phyloP scores from a whole-genome alignment of 2,329 filamentous ascomycete genomes.

The Hypoxylon sp. region DNA sequence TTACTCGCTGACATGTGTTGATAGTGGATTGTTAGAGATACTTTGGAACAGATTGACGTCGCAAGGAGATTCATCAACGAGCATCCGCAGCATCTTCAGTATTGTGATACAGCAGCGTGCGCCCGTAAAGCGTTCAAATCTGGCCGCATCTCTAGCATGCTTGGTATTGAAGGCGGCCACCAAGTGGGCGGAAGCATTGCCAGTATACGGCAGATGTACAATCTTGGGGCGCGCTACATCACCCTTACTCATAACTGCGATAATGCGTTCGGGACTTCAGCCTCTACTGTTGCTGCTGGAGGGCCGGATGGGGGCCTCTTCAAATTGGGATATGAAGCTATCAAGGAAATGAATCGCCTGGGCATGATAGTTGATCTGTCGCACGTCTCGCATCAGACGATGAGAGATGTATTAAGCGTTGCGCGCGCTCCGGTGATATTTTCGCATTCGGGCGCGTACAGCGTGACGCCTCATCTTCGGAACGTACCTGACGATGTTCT shows the following conservation, averaged over 20 bases:
- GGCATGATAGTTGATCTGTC: constrained; percentile 57
- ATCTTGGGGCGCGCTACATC: constrained; percentile 58
- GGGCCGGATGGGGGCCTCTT: constrained; percentile 48
- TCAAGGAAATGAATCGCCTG: constrained; percentile 57
- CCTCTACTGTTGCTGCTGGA: constrained; percentile 51
- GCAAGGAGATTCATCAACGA: constrained; percentile 52
- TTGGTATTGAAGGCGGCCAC: constrained; percentile 58
- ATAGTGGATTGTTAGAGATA: constrained; percentile 43
- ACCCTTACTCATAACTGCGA: constrained; percentile 57
- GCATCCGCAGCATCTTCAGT: constrained; percentile 47
- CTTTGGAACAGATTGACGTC: constrained; percentile 57
- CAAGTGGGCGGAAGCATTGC: constrained; percentile 56
- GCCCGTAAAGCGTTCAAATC: constrained; percentile 51
- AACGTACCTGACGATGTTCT: constrained; percentile 61
- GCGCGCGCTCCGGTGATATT: constrained; percentile 54
- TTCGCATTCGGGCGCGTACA: constrained; percentile 53
- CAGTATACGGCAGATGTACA: constrained; percentile 55
- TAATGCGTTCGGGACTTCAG: constrained; percentile 53
- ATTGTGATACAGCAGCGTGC: constrained; percentile 50
- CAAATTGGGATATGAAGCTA: constrained; percentile 48
- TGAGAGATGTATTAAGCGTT: constrained; percentile 52
- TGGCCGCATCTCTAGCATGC: constrained; percentile 56
- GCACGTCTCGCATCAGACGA: constrained; percentile 53
- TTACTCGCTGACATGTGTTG: background rate
- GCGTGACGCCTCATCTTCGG: constrained; percentile 53